A percentile compares a stretch with the other conserved stretches of the same genome.
phyloP scores from a whole-genome alignment of 2,329 filamentous ascomycete species.

The Elsinoe necatrix region DNA sequence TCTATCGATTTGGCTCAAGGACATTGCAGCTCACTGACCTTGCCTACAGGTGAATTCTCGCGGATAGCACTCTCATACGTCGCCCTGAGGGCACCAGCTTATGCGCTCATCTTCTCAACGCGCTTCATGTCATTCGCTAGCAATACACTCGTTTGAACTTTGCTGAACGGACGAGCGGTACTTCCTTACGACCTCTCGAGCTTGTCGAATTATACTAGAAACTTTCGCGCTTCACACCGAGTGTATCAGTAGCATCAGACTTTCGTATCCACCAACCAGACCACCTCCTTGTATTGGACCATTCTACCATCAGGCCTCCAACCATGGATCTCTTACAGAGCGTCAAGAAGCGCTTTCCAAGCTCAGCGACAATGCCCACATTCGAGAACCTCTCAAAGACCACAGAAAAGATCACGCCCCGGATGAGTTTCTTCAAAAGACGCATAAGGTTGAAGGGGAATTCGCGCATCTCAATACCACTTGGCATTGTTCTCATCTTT shows the following conservation, averaged over 20 bases:
- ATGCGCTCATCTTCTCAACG: conserved; percentile 11
- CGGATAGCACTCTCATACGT: not conserved
- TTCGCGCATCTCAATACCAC: conserved; percentile 82
- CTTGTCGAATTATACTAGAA: not conserved
- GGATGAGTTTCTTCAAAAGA: conserved; percentile 72
- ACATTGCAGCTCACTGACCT: not conserved
- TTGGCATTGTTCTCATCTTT: conserved; percentile 88
- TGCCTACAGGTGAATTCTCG: not conserved
- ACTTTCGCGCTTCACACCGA: not conserved
- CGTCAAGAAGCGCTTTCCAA: conserved; percentile 39
- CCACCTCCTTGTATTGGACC: not conserved
- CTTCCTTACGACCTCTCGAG: not conserved
- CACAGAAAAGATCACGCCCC: conserved; percentile 38
- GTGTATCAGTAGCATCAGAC: not conserved
- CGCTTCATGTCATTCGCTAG: conserved; percentile 11
- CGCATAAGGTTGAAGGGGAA: conserved; percentile 85
- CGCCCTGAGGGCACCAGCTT: conserved; percentile 11
- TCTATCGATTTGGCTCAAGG: not conserved
- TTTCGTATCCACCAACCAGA: not conserved
- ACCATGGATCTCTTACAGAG: conserved; percentile 38
- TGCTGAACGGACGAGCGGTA: not conserved
- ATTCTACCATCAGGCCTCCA: not conserved
- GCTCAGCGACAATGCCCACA: conserved; percentile 36
- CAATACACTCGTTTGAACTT: conserved; percentile 15
- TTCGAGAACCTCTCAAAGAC: conserved; percentile 37